Evolutionary conservation across 1,139 yeast genomes (phyloP).

Genomic region (Pneumocystis murina): DNA sequence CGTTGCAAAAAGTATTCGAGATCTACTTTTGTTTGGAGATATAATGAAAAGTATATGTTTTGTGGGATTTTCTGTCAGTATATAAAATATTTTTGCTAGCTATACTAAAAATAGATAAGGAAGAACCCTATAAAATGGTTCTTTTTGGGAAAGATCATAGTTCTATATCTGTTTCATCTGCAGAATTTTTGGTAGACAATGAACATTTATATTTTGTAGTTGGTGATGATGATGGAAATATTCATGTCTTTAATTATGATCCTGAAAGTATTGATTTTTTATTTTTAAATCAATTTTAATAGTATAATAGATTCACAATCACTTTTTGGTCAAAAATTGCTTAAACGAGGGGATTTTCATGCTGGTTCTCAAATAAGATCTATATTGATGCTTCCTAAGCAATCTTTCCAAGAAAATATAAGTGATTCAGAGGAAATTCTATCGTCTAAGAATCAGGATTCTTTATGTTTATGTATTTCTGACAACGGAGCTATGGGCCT

Average conservation of each 20-base stretch:
- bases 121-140: conserved; percentile 84
- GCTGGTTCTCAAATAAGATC: conserved; percentile 48
- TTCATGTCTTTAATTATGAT: conserved; percentile 72
- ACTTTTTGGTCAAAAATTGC: conserved; percentile 59
- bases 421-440: conserved; percentile 7
- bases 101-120: conserved; percentile 4
- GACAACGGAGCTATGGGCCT: conserved; percentile 66
- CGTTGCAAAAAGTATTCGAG: conserved; percentile 71
- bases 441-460: conserved; percentile 9
- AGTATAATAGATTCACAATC: conserved; percentile 48
- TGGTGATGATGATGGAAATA: conserved; percentile 54
- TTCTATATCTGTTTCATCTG: conserved; percentile 40
- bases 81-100: background rate
- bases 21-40: conserved; percentile 66
- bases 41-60: conserved; percentile 65
- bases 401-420: conserved; percentile 3
- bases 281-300: background rate
- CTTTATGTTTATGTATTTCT: conserved; percentile 44
- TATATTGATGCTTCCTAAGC: conserved; percentile 40
- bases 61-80: conserved; percentile 54
- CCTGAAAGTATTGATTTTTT: conserved; percentile 38
- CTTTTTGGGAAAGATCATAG: conserved; percentile 61
- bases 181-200: conserved; percentile 60
- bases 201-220: conserved; percentile 52
- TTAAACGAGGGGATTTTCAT: conserved; percentile 58